phyloP scores from a whole-genome alignment of 176 grass and related monocot species.

The Juncus inflexus region DNA sequence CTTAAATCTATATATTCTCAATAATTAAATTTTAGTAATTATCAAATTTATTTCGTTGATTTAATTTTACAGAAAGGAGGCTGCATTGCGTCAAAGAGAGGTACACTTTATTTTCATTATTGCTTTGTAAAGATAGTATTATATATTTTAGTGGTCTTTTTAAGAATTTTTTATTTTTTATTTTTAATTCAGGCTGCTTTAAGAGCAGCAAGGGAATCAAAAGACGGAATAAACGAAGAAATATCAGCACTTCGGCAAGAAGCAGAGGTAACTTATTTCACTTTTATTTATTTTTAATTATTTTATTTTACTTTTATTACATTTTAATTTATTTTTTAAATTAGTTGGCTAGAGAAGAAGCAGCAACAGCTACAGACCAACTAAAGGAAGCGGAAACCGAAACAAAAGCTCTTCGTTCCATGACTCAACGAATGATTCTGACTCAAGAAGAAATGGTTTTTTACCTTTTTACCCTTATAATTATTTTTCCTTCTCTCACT shows the following conservation, averaged over 20 bases:
- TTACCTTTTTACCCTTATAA: conserved; percentile 19
- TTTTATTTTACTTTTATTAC: too few relatives aligned
- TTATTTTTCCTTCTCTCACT: conserved; percentile 16
- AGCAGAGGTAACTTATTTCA: too few relatives aligned
- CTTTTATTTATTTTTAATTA: too few relatives aligned
- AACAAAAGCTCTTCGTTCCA: conserved; percentile 69
- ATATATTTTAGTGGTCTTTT: not conserved
- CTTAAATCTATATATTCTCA: conserved; percentile 31
- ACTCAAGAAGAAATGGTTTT: conserved; percentile 94
- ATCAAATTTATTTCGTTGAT: not conserved
- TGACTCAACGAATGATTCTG: conserved; percentile 95
- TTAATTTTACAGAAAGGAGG: conserved; percentile 83
- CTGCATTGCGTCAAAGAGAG: conserved; percentile 94
- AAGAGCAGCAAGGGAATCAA: conserved; percentile 72
- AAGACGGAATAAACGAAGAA: conserved; percentile 81
- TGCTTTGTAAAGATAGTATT: not conserved
- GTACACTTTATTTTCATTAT: conserved; percentile 34
- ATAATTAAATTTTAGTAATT: conserved; percentile 18
- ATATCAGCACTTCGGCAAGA: conserved; percentile 65
- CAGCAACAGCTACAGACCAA: conserved; percentile 49
- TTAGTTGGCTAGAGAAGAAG: conserved; percentile 80
- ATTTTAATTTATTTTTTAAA: conserved; percentile 15
- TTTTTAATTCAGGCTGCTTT: conserved; percentile 58
- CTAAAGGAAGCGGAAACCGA: conserved; percentile 75
- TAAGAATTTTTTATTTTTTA: not conserved